These are phyloP conservation scores for Ganoderma boninense DNA, from an alignment of 1,284 basidiomycete genomes.

Conservation along the genomic window DNA sequence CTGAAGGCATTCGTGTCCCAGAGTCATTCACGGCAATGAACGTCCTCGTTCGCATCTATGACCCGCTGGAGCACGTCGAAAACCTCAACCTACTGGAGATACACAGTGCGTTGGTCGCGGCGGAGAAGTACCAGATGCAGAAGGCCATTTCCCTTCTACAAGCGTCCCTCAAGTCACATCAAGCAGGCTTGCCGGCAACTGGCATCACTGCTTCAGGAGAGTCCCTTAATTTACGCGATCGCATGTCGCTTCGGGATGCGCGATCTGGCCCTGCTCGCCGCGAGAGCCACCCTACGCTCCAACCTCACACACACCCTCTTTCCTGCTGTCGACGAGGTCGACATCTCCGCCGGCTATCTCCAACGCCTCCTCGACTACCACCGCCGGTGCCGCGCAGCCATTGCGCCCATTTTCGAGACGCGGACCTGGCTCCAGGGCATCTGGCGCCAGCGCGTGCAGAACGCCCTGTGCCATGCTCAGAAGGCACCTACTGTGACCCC, in stretches of 20 bases:
- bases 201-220: neutral
- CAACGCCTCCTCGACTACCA: conserved; percentile 31
- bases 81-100: conserved; percentile 29
- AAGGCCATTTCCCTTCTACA: conserved; percentile 7
- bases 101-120: conserved; percentile 39
- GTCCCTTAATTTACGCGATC: conserved; percentile 15
- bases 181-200: neutral
- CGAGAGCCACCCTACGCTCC: conserved; percentile 11
- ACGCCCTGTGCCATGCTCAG: neutral
- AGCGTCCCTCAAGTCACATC: neutral
- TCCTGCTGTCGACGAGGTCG: conserved; percentile 1
- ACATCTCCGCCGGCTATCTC: conserved; percentile 21
- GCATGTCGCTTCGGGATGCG: conserved; percentile 20
- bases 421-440: neutral
- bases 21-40: neutral
- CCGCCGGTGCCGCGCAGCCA: conserved; percentile 18
- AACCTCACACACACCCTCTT: neutral
- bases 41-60: neutral
- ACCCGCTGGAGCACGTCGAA: neutral
- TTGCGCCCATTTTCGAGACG: conserved; percentile 12
- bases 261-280: conserved; percentile 17
- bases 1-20: neutral
- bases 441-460: neutral
- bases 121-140: conserved; percentile 49
- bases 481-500: neutral